These are phyloP conservation scores for Endotrypanum monterogeii DNA, from an alignment of 208 protist genomes.

Conservation along the genomic window DNA sequence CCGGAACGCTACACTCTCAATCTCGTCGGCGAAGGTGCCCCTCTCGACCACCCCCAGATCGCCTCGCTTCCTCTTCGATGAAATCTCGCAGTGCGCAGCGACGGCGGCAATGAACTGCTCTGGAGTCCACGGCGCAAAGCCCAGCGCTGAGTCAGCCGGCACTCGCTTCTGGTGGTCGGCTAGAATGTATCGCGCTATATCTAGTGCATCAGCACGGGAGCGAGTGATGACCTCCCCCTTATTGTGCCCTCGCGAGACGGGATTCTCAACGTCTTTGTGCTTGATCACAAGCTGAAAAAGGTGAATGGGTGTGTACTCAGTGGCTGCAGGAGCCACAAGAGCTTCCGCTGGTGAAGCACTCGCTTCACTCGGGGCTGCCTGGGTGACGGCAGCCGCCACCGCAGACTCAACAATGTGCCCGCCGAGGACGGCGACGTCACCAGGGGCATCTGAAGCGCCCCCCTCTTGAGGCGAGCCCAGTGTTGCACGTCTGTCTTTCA, in stretches of 20 bases:
- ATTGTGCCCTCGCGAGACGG: conserved; percentile 61
- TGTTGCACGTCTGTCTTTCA: background rate
- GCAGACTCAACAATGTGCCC: background rate
- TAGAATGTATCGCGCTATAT: conserved; percentile 62
- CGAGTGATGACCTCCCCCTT: conserved; percentile 84
- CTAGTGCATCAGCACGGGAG: conserved; percentile 67
- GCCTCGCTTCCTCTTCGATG: conserved; percentile 57
- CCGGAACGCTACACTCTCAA: conserved; percentile 71
- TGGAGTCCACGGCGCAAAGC: conserved; percentile 60
- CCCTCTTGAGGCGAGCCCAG: background rate
- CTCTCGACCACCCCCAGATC: conserved; percentile 77
- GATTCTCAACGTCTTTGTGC: conserved; percentile 84
- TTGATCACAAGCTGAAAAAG: conserved; percentile 90
- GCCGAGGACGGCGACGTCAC: background rate
- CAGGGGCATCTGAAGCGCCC: background rate
- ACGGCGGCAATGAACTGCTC: conserved; percentile 67
- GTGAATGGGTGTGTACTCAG: conserved; percentile 30
- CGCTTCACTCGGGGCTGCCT: background rate
- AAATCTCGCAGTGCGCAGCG: conserved; percentile 72
- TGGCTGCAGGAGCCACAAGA: background rate
- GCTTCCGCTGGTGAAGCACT: background rate
- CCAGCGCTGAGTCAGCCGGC: conserved; percentile 10
- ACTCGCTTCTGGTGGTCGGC: conserved; percentile 21
- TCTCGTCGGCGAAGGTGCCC: conserved; percentile 69
- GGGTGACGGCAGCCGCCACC: background rate